These are phyloP conservation scores for Insectozyma bohioensis DNA, from an alignment of 1,139 yeast genomes.

Conservation along the genomic window DNA sequence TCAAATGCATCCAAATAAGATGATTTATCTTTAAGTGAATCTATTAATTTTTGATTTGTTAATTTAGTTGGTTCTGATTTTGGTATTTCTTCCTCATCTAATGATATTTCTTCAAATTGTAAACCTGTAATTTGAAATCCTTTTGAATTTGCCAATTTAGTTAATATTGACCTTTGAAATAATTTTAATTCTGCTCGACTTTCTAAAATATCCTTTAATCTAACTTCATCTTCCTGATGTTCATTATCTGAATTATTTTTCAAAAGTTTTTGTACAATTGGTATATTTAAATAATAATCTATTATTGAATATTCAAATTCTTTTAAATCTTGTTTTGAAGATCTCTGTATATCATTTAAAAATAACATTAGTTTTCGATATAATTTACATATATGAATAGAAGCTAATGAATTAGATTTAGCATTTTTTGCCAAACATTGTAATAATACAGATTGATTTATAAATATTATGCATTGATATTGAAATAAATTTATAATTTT, in stretches of 20 bases:
- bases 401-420: constrained; percentile 27
- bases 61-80: constrained; percentile 1
- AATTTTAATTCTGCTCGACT: constrained; percentile 47
- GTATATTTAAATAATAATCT: constrained; percentile 31
- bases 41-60: constrained; percentile 6
- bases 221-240: constrained; percentile 11
- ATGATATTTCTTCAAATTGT: constrained; percentile 24
- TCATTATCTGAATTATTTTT: neutral
- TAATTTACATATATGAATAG: constrained; percentile 32
- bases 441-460: constrained; percentile 26
- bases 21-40: constrained; percentile 12
- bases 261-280: constrained; percentile 24
- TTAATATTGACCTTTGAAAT: constrained; percentile 43
- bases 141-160: constrained; percentile 33
- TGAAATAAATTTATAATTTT: constrained; percentile 25
- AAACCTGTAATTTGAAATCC: constrained; percentile 34
- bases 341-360: constrained; percentile 36
- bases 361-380: constrained; percentile 35
- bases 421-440: constrained; percentile 30
- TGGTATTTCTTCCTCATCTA: constrained; percentile 15
- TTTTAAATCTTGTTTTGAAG: constrained; percentile 16
- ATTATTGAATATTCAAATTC: constrained; percentile 33
- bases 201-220: constrained; percentile 36
- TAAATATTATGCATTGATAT: constrained; percentile 27
- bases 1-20: constrained; percentile 27